phyloP scores from a whole-genome alignment of 2,329 filamentous ascomycete species.

The Cryphonectria naterciae region DNA sequence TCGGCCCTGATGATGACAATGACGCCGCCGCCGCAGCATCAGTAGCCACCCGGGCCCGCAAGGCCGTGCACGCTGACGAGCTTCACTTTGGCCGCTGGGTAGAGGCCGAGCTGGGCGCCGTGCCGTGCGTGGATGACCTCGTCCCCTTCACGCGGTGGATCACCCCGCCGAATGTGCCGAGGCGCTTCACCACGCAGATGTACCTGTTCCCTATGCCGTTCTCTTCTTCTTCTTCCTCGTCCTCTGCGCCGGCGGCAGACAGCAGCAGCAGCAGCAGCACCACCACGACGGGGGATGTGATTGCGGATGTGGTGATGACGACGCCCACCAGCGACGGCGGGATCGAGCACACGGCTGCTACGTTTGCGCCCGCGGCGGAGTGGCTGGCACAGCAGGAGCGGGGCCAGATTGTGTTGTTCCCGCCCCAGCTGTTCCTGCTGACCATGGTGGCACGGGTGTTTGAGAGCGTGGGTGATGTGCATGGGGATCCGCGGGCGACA shows the following conservation, averaged over 20 bases:
- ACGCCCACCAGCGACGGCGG: conserved; percentile 71
- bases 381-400: conserved; percentile 70
- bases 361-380: conserved; percentile 69
- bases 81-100: conserved; percentile 71
- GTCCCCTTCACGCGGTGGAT: conserved; percentile 91
- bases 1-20: conserved; percentile 48
- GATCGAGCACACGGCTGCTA: conserved; percentile 67
- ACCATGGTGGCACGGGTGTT: conserved; percentile 61
- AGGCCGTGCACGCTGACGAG: conserved; percentile 68
- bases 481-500: conserved; percentile 58
- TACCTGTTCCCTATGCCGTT: conserved; percentile 88
- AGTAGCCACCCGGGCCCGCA: conserved; percentile 64
- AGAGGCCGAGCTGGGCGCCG: conserved; percentile 31
- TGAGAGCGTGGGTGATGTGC: conserved; percentile 42
- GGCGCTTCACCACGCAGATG: conserved; percentile 94
- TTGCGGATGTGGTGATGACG: conserved; percentile 64
- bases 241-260: background rate
- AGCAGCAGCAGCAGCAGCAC: background rate
- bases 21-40: conserved; percentile 51
- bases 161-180: conserved; percentile 73
- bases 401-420: conserved; percentile 81
- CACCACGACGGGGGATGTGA: background rate
- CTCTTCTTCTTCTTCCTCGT: conserved; percentile 29
- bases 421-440: conserved; percentile 82
- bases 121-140: conserved; percentile 56